Evolutionary conservation across 768 basidiomycete genomes (phyloP).

Genomic region (Mycena maculata): DNA sequence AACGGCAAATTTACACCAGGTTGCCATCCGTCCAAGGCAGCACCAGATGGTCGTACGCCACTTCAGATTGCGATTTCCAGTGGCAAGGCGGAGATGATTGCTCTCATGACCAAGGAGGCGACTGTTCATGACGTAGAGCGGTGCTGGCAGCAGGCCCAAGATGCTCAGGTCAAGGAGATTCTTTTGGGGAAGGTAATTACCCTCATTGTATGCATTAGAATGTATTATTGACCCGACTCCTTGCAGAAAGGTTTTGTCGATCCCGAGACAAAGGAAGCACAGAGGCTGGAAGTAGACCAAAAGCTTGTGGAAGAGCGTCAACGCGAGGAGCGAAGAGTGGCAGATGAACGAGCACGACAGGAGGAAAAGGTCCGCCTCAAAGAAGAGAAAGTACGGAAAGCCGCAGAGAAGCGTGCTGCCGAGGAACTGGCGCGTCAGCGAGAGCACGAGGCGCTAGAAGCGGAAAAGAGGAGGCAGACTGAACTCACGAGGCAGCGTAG

Average conservation of each 20-base stretch:
- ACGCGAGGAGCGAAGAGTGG: conserved; percentile 40
- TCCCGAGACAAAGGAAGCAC: conserved; percentile 41
- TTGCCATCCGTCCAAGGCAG: conserved; percentile 51
- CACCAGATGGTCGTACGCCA: conserved; percentile 49
- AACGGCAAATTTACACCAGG: conserved; percentile 42
- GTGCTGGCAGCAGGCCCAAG: conserved; percentile 44
- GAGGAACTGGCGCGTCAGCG: conserved; percentile 33
- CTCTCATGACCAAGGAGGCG: conserved; percentile 51
- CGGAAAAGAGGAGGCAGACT: conserved; percentile 18
- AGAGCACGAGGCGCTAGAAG: conserved; percentile 25
- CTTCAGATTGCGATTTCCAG: conserved; percentile 51
- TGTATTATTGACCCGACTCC: neutral
- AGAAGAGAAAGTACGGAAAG: conserved; percentile 42
- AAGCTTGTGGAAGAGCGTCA: conserved; percentile 43
- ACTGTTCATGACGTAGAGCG: conserved; percentile 52
- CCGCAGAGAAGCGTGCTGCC: conserved; percentile 29
- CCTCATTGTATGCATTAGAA: neutral
- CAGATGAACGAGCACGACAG: conserved; percentile 45
- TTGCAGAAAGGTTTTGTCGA: conserved; percentile 50
- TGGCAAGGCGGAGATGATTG: conserved; percentile 42
- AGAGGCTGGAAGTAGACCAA: conserved; percentile 36
- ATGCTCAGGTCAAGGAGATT: conserved; percentile 41
- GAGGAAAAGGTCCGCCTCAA: conserved; percentile 44
- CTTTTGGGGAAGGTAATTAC: conserved; percentile 46
- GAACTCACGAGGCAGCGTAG: conserved; percentile 16